These are phyloP conservation scores for Suhomyces panamericanus DNA, from an alignment of 1,139 yeast species.

Conservation along the genomic window DNA sequence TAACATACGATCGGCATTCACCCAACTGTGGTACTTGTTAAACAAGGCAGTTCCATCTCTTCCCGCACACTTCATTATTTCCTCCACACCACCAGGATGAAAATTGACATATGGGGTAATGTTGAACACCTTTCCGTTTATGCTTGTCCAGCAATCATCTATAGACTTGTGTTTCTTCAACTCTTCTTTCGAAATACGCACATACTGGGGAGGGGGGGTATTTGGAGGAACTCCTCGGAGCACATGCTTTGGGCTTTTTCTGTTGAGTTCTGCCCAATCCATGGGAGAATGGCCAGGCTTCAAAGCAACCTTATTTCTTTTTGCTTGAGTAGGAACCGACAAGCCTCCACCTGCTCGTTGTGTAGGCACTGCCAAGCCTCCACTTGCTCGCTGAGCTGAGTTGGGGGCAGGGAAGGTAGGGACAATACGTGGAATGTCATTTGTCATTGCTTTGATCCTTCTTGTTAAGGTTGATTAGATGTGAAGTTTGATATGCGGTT, in stretches of 20 bases:
- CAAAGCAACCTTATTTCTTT: conserved; percentile 57
- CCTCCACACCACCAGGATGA: conserved; percentile 92
- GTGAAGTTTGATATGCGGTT: too few relatives aligned
- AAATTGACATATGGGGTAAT: conserved; percentile 77
- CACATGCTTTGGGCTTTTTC: conserved; percentile 29
- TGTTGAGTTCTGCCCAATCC: conserved; percentile 75
- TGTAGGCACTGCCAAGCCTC: conserved; percentile 14
- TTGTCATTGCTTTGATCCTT: neutral
- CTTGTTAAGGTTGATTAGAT: too few relatives aligned
- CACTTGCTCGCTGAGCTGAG: conserved; percentile 42
- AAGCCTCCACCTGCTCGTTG: conserved; percentile 12
- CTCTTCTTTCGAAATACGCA: conserved; percentile 60
- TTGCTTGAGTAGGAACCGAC: conserved; percentile 16
- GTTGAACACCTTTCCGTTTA: conserved; percentile 81
- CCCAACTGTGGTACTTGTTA: conserved; percentile 86
- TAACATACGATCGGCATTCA: conserved; percentile 77
- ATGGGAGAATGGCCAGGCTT: conserved; percentile 83
- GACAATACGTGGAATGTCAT: conserved; percentile 3
- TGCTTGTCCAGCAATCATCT: conserved; percentile 83
- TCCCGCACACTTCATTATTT: conserved; percentile 80
- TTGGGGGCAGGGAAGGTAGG: conserved; percentile 36
- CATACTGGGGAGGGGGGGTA: conserved; percentile 44
- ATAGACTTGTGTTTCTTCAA: conserved; percentile 55
- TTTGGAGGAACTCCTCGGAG: conserved; percentile 42
- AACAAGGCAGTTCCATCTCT: conserved; percentile 80